Evolutionary conservation across 2,329 filamentous ascomycete genomes (phyloP).

Genomic region (Ceratocystis variospora): DNA sequence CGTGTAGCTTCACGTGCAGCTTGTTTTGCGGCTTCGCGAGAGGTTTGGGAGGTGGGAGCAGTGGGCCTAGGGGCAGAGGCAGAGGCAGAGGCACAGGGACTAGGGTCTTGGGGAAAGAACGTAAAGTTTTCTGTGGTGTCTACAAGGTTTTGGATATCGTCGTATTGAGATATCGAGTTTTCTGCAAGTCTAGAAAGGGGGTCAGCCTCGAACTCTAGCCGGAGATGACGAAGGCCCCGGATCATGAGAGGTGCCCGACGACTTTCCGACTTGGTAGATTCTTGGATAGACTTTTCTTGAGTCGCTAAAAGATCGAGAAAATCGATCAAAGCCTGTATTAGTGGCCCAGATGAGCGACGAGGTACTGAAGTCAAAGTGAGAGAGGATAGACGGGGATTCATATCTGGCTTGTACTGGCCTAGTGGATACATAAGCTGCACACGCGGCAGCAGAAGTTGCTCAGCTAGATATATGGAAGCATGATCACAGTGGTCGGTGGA

Average conservation of each 20-base stretch:
- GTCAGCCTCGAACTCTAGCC: conserved; percentile 41
- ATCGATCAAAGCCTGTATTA: conserved; percentile 34
- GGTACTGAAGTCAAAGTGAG: conserved; percentile 43
- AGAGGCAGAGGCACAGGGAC: conserved; percentile 17
- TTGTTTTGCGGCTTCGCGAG: conserved; percentile 17
- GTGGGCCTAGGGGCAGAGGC: conserved; percentile 4
- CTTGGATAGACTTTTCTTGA: conserved; percentile 37
- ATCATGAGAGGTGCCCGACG: conserved; percentile 33
- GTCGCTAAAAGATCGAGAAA: conserved; percentile 35
- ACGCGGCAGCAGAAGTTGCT: conserved; percentile 32
- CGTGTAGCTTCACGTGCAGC: conserved; percentile 9
- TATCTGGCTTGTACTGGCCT: conserved; percentile 38
- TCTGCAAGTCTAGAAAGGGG: conserved; percentile 23
- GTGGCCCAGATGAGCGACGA: conserved; percentile 36
- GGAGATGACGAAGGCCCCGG: conserved; percentile 38
- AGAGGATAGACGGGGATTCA: conserved; percentile 41
- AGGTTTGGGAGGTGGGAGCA: not conserved
- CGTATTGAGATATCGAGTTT: conserved; percentile 26
- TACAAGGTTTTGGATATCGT: conserved; percentile 32
- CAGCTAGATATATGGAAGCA: conserved; percentile 31
- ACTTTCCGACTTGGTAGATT: conserved; percentile 21
- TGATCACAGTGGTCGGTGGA: conserved; percentile 28
- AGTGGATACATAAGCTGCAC: conserved; percentile 33
- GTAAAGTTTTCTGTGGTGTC: conserved; percentile 32
- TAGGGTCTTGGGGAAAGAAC: conserved; percentile 30